These are phyloP conservation scores for Phaseolus coccineus DNA, from an alignment of 331 rosid genomes.

Conservation along the genomic window DNA sequence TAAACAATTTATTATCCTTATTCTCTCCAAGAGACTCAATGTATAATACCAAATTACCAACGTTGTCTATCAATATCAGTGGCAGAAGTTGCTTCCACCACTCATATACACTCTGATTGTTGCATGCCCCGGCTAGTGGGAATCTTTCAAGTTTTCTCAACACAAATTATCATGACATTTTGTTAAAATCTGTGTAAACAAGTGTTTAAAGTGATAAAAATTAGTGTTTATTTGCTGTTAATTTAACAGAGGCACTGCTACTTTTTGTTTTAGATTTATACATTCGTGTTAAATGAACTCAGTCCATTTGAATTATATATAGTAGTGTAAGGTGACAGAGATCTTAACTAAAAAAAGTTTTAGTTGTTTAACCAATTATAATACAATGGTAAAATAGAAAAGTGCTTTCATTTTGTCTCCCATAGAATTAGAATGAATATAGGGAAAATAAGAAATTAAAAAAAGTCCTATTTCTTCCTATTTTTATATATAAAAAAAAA, in stretches of 20 bases:
- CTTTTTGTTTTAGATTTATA: neutral
- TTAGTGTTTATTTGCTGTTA: neutral
- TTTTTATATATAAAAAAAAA: neutral
- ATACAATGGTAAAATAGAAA: too few relatives aligned
- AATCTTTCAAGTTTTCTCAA: neutral
- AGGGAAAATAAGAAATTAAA: neutral
- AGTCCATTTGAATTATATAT: neutral
- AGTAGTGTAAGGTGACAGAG: neutral
- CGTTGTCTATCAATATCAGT: neutral
- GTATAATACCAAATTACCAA: neutral
- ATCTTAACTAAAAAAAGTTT: neutral
- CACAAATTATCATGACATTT: neutral
- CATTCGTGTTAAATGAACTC: neutral
- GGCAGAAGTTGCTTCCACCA: conserved; percentile 24
- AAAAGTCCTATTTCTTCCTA: neutral
- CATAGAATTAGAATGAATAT: too few relatives aligned
- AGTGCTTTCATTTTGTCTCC: too few relatives aligned
- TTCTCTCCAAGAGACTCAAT: conserved; percentile 30
- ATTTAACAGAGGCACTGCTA: neutral
- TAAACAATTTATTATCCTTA: neutral
- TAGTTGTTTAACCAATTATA: neutral
- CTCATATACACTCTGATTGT: neutral
- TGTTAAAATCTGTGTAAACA: neutral
- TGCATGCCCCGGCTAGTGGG: neutral
- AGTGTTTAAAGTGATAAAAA: neutral